Evolutionary conservation across 2,329 filamentous ascomycete genomes (phyloP), one percentile per base, ranked within the genome.

Genomic region (Xylariales sp.): DNA sequence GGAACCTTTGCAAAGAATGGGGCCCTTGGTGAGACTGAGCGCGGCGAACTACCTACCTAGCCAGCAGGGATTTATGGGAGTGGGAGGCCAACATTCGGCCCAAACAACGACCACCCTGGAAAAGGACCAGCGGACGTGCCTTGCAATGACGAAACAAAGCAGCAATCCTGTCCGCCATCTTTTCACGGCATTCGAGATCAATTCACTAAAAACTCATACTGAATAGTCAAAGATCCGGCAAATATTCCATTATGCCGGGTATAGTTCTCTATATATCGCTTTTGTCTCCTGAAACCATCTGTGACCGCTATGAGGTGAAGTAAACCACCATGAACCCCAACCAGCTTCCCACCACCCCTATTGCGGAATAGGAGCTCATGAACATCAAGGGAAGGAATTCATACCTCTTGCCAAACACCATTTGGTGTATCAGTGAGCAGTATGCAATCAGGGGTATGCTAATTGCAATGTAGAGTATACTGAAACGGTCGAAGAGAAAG

Each of bases 311-410:
- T 24, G 73, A 74, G 5, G 74, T 71, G 55, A 96, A 90, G 65
- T 91, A 97, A 38, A 97, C 89, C 22, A 95, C 86, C 69, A 90
- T 80, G 61, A 95, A 96, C 8, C 93, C 90, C 29, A 96, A 56
- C 91, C 91, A 97, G 65, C 93, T 97, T 3, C 88, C 89, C 14
- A 96, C 81, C 1, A 97, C 90, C n/a, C 93, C 93, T 44, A 97
- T 71, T 4, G 93, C 93, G 24, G 86, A 88, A 63, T 97, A 98
- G 10, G 87, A 86, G 69, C 91, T 97, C 52, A 84, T 96, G 59
- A 97, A 93, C 91, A 98, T 97, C 53, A 97, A 69, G 19, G 93
- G 93, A 41, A 98, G 65, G 62, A 97, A 98, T 64, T 96, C 88
- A 54, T 86, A 88, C 48, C 71, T 78, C 55, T 80, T 76, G 0